These are phyloP conservation scores for Lentinula detonsa DNA, from an alignment of 768 basidiomycete genomes.

Conservation along the genomic window DNA sequence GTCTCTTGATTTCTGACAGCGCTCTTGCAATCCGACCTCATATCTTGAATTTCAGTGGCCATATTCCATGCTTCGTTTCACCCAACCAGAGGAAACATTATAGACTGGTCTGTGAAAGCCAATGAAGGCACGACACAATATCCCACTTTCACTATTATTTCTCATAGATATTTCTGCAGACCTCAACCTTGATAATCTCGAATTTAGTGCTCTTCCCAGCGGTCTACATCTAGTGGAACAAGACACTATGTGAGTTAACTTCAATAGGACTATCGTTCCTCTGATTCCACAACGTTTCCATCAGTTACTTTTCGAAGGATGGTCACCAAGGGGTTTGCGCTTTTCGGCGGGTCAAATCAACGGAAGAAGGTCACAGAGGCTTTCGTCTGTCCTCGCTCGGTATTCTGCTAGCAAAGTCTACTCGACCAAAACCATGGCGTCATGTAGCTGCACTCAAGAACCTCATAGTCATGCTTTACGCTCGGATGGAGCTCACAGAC, in stretches of 20 bases:
- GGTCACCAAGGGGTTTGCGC: slow-evolving; percentile 66
- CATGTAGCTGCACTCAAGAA: slow-evolving; percentile 62
- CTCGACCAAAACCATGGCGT: slow-evolving; percentile 67
- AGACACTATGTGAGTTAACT: slow-evolving; percentile 63
- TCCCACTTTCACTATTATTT: not conserved
- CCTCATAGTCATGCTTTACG: slow-evolving; percentile 50
- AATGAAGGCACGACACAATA: slow-evolving; percentile 45
- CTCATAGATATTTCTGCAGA: slow-evolving; percentile 29
- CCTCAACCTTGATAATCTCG: slow-evolving; percentile 61
- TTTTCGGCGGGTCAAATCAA: slow-evolving; percentile 63
- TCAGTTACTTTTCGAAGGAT: slow-evolving; percentile 70
- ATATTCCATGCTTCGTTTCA: slow-evolving; percentile 85
- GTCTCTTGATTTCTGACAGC: not conserved
- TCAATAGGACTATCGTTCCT: not conserved
- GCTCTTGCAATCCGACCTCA: not conserved
- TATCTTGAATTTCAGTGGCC: slow-evolving; percentile 43
- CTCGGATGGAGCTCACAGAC: slow-evolving; percentile 39
- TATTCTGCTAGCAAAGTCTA: slow-evolving; percentile 60
- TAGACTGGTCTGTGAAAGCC: slow-evolving; percentile 75
- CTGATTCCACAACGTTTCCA: not conserved
- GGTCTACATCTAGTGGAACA: slow-evolving; percentile 75
- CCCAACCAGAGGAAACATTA: slow-evolving; percentile 71
- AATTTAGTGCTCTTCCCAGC: slow-evolving; percentile 79
- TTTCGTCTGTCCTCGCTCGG: slow-evolving; percentile 77
- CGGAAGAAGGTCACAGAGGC: slow-evolving; percentile 70